Evolutionary conservation across 495 filamentous ascomycete genomes (phyloP), one percentile per base, ranked within the genome.

Genomic region (Penicillium coprophilum): DNA sequence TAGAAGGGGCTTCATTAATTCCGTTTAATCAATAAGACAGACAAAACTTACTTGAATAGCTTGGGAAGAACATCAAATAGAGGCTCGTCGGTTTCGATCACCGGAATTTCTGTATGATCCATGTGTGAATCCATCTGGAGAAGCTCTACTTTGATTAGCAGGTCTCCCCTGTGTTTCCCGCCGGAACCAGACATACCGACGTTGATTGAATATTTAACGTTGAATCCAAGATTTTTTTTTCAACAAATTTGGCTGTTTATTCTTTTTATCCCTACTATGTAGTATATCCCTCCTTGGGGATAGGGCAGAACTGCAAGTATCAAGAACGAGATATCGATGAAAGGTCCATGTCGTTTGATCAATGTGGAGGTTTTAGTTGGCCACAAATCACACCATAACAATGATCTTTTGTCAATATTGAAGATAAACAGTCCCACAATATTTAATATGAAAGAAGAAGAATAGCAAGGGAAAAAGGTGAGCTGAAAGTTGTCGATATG

Each of bases 41-140:
- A 7, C 36, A 32, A 17, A 44, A 77, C 46, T 63, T 74, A 90
- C 86, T 78, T 71, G 19, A 86, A 85, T 15, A 92, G 71, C 64
- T 88, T 85, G 65, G 82, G 82, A 44, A 90, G 77, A n/a, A 91
- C 74, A 46, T 81, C 78, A 11, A 82, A 77, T 51, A 92, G 85
- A 10, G 74, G 66, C 61, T 91, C 88, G 38, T 86, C 73, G 24
- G 81, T 77, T 11, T 73, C 75, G 61, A 91, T 89, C 50, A 81
- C 72, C 8, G 86, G 88, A 13, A 86, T 74, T 31, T 81, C 80
- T 1, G 55, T 24, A 46, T 58, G 46, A 24, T 66, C 65, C 59
- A 61, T 68, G 3, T 53, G 27, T 32, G 49, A 23, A 43, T 63
- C 57, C 50, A 59, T 19, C 34, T 38, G 17, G 28, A 53, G 38